These are phyloP conservation scores for Salmacisia buchloeana DNA, from an alignment of 1,284 basidiomycete species.

Conservation along the genomic window DNA sequence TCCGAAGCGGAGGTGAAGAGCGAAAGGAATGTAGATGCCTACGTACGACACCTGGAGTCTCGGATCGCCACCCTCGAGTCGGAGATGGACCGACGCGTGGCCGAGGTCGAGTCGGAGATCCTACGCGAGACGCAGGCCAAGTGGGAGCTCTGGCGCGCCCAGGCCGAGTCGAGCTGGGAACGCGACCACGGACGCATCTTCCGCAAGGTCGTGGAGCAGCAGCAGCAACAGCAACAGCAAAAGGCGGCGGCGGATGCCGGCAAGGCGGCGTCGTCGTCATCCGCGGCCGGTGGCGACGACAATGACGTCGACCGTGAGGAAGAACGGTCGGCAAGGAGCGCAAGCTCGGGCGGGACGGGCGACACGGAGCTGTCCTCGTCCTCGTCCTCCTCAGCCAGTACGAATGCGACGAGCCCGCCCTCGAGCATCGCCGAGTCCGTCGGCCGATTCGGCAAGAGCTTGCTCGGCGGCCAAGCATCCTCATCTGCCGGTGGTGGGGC, in stretches of 20 bases:
- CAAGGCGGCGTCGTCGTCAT: too few relatives aligned
- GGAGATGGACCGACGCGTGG: constrained; percentile 7
- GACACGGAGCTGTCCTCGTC: background rate
- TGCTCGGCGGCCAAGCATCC: background rate
- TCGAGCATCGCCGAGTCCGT: constrained; percentile 1
- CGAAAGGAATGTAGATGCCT: background rate
- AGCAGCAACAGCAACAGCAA: background rate
- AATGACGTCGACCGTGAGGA: background rate
- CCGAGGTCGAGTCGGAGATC: constrained; percentile 7
- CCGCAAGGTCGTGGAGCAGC: background rate
- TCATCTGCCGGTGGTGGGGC: too few relatives aligned
- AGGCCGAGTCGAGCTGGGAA: background rate
- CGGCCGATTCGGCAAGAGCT: background rate
- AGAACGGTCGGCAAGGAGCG: background rate
- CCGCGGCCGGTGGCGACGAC: too few relatives aligned
- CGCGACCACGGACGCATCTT: constrained; percentile 2
- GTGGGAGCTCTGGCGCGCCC: constrained; percentile 4
- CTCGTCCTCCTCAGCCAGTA: background rate
- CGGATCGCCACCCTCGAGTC: background rate
- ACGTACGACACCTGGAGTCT: background rate
- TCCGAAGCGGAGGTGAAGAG: background rate
- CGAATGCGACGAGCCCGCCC: background rate
- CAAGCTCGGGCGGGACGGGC: background rate
- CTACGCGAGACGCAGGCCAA: constrained; percentile 7
- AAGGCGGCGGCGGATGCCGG: background rate